Percentiles rank a stretch among this genome's conserved stretches.
Conservation (phyloP, 805 yeast species). For the Jamesozyma lodderae region DNA sequence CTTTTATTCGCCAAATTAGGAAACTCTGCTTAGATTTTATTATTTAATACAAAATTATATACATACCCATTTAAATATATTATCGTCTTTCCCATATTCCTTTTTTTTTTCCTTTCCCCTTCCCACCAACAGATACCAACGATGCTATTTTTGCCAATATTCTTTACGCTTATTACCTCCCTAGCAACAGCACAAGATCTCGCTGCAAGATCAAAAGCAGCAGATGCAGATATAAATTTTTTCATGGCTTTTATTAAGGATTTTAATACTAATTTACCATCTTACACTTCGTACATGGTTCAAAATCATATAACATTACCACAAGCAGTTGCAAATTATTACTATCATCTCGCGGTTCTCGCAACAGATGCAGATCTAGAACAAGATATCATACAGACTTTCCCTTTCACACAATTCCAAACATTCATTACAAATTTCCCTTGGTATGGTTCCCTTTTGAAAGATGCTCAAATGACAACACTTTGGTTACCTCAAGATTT, state of each 20-base stretch:
- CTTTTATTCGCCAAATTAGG: background rate
- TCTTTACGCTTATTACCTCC: background rate
- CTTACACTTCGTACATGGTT: conserved; percentile 32
- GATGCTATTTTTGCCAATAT: background rate
- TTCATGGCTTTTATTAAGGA: conserved; percentile 29
- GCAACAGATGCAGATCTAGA: conserved; percentile 20
- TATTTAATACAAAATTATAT: no score
- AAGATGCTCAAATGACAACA: conserved; percentile 15
- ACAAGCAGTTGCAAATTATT: conserved; percentile 29
- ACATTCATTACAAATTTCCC: conserved; percentile 30
- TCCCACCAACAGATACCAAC: background rate
- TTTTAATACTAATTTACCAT: conserved; percentile 20
- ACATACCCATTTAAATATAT: no score
- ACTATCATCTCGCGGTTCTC: conserved; percentile 24
- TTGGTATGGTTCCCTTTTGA: conserved; percentile 24
- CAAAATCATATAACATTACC: conserved; percentile 28
- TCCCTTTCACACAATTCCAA: conserved; percentile 32
- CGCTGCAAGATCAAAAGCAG: conserved; percentile 21
- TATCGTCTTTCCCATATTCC: no score
- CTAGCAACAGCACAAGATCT: background rate
- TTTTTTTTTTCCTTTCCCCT: no score
- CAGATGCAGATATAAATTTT: conserved; percentile 26
- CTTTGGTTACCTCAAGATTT: conserved; percentile 23
- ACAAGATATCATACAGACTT: conserved; percentile 22
- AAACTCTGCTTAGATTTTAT: no score